Percentiles rank a stretch among this genome's conserved stretches.
Evolutionary conservation across 805 yeast species (phyloP).

Genomic region (Metschnikowia lachancei): DNA sequence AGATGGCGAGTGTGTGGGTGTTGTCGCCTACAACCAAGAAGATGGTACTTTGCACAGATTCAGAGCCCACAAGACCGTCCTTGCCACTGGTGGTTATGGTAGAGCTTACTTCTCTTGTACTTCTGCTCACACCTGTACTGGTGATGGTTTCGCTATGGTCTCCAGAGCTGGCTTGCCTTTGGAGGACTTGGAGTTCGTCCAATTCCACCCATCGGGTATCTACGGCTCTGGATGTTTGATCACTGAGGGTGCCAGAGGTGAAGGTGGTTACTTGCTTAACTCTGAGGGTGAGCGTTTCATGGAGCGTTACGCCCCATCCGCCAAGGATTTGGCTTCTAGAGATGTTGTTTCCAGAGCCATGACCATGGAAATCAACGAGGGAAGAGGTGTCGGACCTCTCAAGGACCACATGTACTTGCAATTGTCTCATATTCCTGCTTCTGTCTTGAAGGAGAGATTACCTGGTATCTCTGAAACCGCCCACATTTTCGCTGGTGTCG

Average conservation of each 20-base stretch:
- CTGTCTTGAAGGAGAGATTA: slow-evolving; percentile 88
- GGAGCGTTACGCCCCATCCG: slow-evolving; percentile 99
- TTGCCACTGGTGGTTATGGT: slow-evolving; percentile 99
- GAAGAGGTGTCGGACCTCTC: slow-evolving; percentile 97
- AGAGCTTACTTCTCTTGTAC: slow-evolving; percentile 98
- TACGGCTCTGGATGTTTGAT: slow-evolving; percentile 98
- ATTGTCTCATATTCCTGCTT: slow-evolving; percentile 88
- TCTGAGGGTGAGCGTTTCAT: slow-evolving; percentile 98
- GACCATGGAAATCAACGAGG: slow-evolving; percentile 97
- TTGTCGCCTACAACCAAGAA: slow-evolving; percentile 95
- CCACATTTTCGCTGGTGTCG: slow-evolving; percentile 97
- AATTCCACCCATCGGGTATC: slow-evolving; percentile 99
- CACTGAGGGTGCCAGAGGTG: slow-evolving; percentile 99
- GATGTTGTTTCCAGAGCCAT: slow-evolving; percentile 98
- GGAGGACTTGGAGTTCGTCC: slow-evolving; percentile 96
- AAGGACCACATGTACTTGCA: slow-evolving; percentile 95
- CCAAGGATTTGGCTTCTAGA: slow-evolving; percentile 97
- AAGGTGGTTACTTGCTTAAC: slow-evolving; percentile 96
- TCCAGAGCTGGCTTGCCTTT: slow-evolving; percentile 97
- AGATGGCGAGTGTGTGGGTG: slow-evolving; percentile 95
- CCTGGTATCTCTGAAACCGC: slow-evolving; percentile 99
- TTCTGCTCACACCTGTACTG: slow-evolving; percentile 99
- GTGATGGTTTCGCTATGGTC: slow-evolving; percentile 99
- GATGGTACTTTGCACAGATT: slow-evolving; percentile 98
- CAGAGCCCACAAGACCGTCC: slow-evolving; percentile 92